Percentiles rank a stretch among this genome's conserved stretches.
Conservation (phyloP, 2,329 filamentous ascomycete species). For the Annulohypoxylon truncatum region DNA sequence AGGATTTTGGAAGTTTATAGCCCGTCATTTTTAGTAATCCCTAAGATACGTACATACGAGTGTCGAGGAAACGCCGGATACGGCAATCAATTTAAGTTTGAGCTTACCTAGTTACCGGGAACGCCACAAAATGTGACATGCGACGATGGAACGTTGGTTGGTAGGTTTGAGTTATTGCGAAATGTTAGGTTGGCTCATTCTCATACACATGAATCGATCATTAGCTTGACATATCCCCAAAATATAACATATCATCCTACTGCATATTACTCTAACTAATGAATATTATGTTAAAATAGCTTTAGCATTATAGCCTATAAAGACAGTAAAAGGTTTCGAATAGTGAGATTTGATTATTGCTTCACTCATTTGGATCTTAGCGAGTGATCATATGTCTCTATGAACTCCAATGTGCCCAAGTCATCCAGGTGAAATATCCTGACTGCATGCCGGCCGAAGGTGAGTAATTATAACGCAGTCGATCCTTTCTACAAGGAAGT, state of each 20-base stretch:
- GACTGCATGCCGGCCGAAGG: slow-evolving; percentile 23
- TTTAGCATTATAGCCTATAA: slow-evolving; percentile 22
- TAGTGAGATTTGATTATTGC: slow-evolving; percentile 17
- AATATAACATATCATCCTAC: neutral
- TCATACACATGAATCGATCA: neutral
- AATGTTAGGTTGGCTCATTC: no score
- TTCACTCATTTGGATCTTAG: slow-evolving; percentile 24
- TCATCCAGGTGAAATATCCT: slow-evolving; percentile 29
- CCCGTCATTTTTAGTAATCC: neutral
- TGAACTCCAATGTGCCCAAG: slow-evolving; percentile 29
- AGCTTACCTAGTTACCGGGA: neutral
- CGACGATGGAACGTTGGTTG: neutral
- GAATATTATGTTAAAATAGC: slow-evolving; percentile 30
- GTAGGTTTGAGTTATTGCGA: no score
- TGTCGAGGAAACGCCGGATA: neutral
- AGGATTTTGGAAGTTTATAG: neutral
- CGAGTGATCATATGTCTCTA: slow-evolving; percentile 36
- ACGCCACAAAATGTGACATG: neutral
- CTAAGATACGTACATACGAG: neutral
- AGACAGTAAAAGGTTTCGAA: slow-evolving; percentile 17
- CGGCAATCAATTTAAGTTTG: neutral
- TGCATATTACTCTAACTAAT: neutral
- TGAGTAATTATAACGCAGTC: slow-evolving; percentile 12
- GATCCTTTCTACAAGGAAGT: slow-evolving; percentile 1
- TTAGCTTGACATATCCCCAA: neutral